These are phyloP conservation scores for Camellia lanceoleosa DNA, from an alignment of 148 eudicot species.

Conservation along the genomic window DNA sequence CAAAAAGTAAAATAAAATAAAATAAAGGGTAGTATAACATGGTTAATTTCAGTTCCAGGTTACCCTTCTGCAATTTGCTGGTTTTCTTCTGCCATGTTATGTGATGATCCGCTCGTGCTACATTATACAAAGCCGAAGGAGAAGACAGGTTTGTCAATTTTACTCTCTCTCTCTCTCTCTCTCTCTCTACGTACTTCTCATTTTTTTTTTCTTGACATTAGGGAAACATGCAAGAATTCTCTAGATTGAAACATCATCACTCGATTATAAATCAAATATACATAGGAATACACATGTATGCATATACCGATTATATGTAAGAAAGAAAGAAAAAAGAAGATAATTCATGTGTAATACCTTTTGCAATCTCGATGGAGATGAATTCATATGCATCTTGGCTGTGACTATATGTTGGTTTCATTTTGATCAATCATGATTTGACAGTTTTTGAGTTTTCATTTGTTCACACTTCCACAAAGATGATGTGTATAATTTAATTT, in stretches of 20 bases:
- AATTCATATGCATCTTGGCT: not conserved
- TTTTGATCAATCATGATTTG: no score
- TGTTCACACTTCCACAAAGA: not conserved
- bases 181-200: not conserved
- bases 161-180: not conserved
- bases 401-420: no score
- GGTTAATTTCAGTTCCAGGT: conserved; percentile 56
- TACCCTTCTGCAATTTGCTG: conserved; percentile 69
- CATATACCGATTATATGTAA: no score
- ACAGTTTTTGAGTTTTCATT: not conserved
- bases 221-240: not conserved
- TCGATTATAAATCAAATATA: no score
- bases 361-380: not conserved
- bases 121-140: conserved; percentile 52
- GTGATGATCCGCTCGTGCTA: conserved; percentile 70
- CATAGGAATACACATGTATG: no score
- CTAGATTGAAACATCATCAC: not conserved
- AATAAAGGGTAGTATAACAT: not conserved
- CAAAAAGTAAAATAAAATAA: no score
- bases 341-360: no score
- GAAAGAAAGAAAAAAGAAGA: not conserved
- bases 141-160: conserved; percentile 49
- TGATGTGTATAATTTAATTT: not conserved
- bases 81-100: conserved; percentile 78
- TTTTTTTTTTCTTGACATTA: not conserved